Evolutionary conservation across 2,329 filamentous ascomycete species (phyloP).

Genomic region (Ascochyta clinopodiicola): DNA sequence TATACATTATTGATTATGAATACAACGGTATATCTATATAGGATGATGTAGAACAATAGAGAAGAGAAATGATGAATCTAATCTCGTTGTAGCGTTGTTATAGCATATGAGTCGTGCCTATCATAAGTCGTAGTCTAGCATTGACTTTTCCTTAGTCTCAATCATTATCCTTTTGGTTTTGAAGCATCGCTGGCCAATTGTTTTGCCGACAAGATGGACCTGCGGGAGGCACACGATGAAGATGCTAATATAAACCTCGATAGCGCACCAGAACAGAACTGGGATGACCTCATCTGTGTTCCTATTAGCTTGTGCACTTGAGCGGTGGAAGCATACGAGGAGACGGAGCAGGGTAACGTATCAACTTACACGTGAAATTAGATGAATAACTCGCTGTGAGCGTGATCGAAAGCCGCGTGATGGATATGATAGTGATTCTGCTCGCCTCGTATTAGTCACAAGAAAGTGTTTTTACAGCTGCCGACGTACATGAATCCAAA

Average conservation of each 20-base stretch:
- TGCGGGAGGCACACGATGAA: neutral
- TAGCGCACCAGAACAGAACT: neutral
- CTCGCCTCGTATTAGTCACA: neutral
- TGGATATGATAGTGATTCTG: neutral
- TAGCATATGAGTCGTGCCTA: neutral
- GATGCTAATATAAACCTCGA: neutral
- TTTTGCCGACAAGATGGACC: neutral
- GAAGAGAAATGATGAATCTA: neutral
- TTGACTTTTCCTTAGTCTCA: neutral
- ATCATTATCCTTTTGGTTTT: neutral
- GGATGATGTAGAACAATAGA: neutral
- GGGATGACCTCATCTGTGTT: neutral
- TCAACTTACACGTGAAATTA: conserved; percentile 1
- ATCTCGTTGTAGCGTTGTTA: neutral
- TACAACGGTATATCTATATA: neutral
- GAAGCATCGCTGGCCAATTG: neutral
- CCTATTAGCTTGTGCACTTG: neutral
- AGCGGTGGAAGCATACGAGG: neutral
- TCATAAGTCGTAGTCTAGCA: neutral
- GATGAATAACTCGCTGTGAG: neutral
- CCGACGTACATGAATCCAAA: neutral
- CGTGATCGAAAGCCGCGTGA: neutral
- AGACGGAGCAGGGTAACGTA: no score
- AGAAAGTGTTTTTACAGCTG: neutral
- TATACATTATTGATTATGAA: no score